Base-by-base conservation (phyloP, 1,284 basidiomycete genomes). In the Albatrellus sp. region DNA sequence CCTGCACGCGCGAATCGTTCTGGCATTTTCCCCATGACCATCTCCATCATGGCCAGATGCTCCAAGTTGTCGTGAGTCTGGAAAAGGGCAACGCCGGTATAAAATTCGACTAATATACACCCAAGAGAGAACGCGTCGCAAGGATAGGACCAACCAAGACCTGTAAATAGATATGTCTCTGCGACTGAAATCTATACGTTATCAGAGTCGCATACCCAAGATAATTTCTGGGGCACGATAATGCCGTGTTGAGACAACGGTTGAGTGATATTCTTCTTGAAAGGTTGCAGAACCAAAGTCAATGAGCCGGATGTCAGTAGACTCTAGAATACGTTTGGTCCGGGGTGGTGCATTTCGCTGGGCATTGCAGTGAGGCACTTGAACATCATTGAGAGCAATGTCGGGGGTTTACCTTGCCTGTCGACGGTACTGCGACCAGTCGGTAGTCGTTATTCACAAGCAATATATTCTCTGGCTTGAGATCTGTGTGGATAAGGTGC, bases 1-100 rank as follows among this genome's bases (percentile, higher is more conserved):
- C 76, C 87, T 51, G 73, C 67, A 30, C 77, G 74, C 31, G 77
- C 77, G 60, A 94, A 91, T 4, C 82, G 77, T 38, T 84, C 79
- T 0, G 93, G 91, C 82, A 98, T 93, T 64, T 83, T 86, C 49
- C 94, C 96, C 80, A 98, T 94, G 31, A 98, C 96, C 53, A 88
- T 82, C 63, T 98, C 93, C 96, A 99, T 99, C 96, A 98, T 99
- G 37, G 96, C 96, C 6, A 99, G 78, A 62, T 99, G 96, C 60
- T 98, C 96, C 10, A 98, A 75, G 60, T 98, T 98, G 66, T 98
- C 94, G 59, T 98, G 94, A 0, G 96, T 98, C 64, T 98, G 96
- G 69, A 98, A 99, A 29, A 98, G 73, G 3, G 96, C 96, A 38
- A 94, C 82, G 31, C 96, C 96, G 2, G 96, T 99, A 66, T 83